phyloP scores from a whole-genome alignment of 2,329 filamentous ascomycete species.

The Colletotrichum falcatum region DNA sequence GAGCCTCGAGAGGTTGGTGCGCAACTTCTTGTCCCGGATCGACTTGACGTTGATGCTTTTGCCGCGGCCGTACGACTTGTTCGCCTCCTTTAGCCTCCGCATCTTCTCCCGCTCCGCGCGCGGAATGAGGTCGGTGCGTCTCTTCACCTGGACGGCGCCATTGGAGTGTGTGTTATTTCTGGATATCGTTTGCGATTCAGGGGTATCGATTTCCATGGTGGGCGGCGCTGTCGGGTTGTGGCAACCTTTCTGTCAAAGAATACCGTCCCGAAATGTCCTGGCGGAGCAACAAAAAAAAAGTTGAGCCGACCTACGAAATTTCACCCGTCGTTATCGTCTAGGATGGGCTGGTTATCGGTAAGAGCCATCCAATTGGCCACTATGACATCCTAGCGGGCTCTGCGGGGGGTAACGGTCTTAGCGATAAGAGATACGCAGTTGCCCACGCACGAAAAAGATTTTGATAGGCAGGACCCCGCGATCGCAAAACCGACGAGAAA shows the following conservation, averaged over 20 bases:
- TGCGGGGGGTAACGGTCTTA: constrained; percentile 52
- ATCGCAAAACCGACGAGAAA: constrained; percentile 22
- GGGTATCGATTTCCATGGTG: constrained; percentile 53
- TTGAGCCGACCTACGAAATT: constrained; percentile 29
- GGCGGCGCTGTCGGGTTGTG: constrained; percentile 15
- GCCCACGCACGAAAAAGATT: constrained; percentile 29
- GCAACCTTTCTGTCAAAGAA: constrained; percentile 1
- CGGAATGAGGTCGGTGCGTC: constrained; percentile 64
- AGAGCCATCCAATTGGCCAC: not conserved
- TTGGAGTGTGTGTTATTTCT: constrained; percentile 57
- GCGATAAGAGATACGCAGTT: constrained; percentile 16
- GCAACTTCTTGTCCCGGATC: constrained; percentile 91
- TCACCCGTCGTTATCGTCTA: constrained; percentile 32
- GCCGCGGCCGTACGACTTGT: constrained; percentile 87
- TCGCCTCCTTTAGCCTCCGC: constrained; percentile 70
- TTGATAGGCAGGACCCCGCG: constrained; percentile 20
- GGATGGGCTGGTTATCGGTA: constrained; percentile 5
- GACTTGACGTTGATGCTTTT: constrained; percentile 77
- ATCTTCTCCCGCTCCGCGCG: constrained; percentile 64
- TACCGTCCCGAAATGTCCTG: constrained; percentile 24
- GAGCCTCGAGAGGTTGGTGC: constrained; percentile 80
- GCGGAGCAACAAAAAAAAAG: constrained; percentile 16
- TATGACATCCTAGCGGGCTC: constrained; percentile 3
- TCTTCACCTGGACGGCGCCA: constrained; percentile 64
- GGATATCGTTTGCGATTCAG: constrained; percentile 50